Evolutionary conservation across 2,329 filamentous ascomycete genomes (phyloP), one percentile per base, ranked within the genome.

Genomic region (Grosmannia clavigera): DNA sequence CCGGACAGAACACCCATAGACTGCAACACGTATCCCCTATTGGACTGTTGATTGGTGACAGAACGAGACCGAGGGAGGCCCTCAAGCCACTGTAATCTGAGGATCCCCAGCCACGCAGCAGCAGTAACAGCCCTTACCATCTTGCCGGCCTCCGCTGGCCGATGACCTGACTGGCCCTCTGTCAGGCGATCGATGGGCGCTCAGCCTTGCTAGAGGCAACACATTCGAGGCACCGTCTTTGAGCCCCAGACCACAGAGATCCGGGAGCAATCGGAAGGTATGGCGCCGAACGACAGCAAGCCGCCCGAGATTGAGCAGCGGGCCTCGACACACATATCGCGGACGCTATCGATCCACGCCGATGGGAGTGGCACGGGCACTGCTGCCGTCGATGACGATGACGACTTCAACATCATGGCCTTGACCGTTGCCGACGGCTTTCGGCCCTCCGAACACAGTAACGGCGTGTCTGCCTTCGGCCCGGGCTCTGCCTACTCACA

Each of bases 241-340:
- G 33, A 35, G 33, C 33, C 33, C 33, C 33, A 35, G 33, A 35
- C 33, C 33, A 9, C 19, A 46, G 43, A 46, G 43, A 46, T 19
- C 43, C 43, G 43, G 33, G 27, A 43, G 9, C 55, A 19, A 25
- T 16, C 14, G 55, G 48, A 55, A 48, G 53, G 33, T 22, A 67
- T 67, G 66, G 64, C 66, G 29, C 40, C 52, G 22, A 31, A 56
- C 33, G 59, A 63, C 51, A 54, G 58, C 16, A 66, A 66, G 56
- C 51, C 62, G 16, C 27, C 61, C 38, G 65, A 64, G 7, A 59
- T 66, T 29, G 66, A 66, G 55, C 61, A 64, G 43, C 63, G 63
- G 43, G 59, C 61, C 31, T 64, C 66, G 25, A 33, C 55, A 12
- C 55, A 43, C 27, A 12, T 22, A n/a, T 67, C 65, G 25, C 35